These are phyloP conservation scores for Auxenochlorella pyrenoidosa DNA, from an alignment of 139 green algal genomes.

Conservation along the genomic window DNA sequence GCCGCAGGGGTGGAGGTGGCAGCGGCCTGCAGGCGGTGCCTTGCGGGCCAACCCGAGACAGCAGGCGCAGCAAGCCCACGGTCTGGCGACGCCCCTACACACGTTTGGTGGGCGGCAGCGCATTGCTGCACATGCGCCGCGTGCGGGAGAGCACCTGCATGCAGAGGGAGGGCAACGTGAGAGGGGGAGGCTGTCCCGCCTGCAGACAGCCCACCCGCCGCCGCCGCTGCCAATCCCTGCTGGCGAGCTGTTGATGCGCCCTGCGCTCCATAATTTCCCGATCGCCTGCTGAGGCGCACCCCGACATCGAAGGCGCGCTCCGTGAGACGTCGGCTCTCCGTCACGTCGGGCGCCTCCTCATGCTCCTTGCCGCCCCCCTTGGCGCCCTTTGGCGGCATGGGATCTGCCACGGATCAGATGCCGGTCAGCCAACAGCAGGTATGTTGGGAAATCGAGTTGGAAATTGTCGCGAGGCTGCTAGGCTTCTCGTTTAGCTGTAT, in stretches of 20 bases:
- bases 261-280: no score
- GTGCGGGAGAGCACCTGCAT: slow-evolving; percentile 30
- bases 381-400: neutral
- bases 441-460: no score
- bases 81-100: neutral
- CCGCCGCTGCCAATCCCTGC: neutral
- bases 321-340: neutral
- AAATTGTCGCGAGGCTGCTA: no score
- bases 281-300: neutral
- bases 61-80: no score
- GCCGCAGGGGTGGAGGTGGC: no score
- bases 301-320: slow-evolving; percentile 8
- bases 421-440: no score
- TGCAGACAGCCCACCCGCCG: neutral
- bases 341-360: neutral
- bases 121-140: neutral
- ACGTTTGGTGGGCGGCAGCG: slow-evolving; percentile 32
- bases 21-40: no score
- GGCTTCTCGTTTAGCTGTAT: no score
- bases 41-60: no score
- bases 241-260: neutral
- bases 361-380: neutral
- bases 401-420: neutral
- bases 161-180: neutral
- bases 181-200: neutral